Evolutionary conservation across 306 rosid species (phyloP), one percentile per base, ranked within the genome.

Genomic region (Calophaca sinica): DNA sequence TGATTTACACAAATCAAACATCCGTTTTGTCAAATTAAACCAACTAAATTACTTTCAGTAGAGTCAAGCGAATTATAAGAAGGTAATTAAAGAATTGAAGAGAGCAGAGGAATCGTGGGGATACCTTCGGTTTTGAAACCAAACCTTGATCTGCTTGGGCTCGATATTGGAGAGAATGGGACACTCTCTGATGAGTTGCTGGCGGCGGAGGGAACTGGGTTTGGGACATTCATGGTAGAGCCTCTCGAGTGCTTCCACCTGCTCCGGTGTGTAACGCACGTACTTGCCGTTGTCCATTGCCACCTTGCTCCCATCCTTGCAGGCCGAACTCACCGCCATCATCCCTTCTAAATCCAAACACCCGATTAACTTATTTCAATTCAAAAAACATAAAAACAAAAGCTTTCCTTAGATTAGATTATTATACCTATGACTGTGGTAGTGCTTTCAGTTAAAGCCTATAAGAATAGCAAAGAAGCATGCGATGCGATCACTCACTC

Each of bases 91-190:
- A 20, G 26, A 20, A 0, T 20, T 20, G 49, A 9, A 5, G 41
- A 2, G 38, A 42, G 54, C 9, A 5, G 15, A 6, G 26, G 26
- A 20, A 20, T 20, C 1, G 39, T 10, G 4, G 33, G 46, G 6
- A 29, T 62, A 94, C 98, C 99, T 90, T 70, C 99, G 83, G 72
- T 94, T 94, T 67, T 94, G 99, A 73, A 94, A 94, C 99, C 99
- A 94, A 78, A 94, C 99, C 75, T 94, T 94, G 96, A 94, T 88
- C 96, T 94, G 99, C 66, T 92, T 94, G 6, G 97, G 93, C 73
- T 94, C 99, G 72, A 94, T 94, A 78, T 94, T 80, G 72, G 96
- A 92, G 78, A 94, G 99, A 81, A 94, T 94, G 38, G 99, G 96
- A 50, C 99, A 94, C 52, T 94, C 99, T 63, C 99, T 85, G 42